Evolutionary conservation across 192 early-diverging fungal species (phyloP).

Genomic region (Diversispora eburnea): DNA sequence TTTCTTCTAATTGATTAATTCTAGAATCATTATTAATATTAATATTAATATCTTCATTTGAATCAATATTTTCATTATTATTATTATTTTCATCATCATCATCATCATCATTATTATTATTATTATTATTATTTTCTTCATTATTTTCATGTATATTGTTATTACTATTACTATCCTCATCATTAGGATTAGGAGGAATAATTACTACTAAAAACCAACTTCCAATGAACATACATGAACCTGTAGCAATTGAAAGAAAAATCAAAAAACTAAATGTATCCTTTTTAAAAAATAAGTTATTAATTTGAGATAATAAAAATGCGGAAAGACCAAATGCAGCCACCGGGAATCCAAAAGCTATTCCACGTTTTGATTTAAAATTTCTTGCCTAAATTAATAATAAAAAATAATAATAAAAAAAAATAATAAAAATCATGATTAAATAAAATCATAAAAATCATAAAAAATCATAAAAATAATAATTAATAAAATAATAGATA

Average conservation of each 20-base stretch:
- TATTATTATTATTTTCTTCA: background rate
- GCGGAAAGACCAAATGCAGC: conserved; percentile 62
- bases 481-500: too few relatives aligned
- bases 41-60: background rate
- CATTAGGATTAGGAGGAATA: background rate
- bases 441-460: background rate
- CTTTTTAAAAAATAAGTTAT: conserved; percentile 49
- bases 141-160: background rate
- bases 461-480: too few relatives aligned
- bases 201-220: conserved; percentile 22
- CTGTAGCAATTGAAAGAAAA: conserved; percentile 50
- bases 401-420: background rate
- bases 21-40: background rate
- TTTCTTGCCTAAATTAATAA: conserved; percentile 33
- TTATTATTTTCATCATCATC: background rate
- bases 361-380: conserved; percentile 50
- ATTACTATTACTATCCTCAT: background rate
- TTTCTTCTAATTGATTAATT: background rate
- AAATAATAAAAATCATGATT: background rate
- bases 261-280: conserved; percentile 49
- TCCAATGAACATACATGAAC: conserved; percentile 44
- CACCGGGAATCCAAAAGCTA: conserved; percentile 59
- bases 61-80: background rate
- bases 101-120: background rate
- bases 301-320: conserved; percentile 56